Base-by-base conservation (phyloP, 2,329 filamentous ascomycete species). In the Colletotrichum sp. region DNA sequence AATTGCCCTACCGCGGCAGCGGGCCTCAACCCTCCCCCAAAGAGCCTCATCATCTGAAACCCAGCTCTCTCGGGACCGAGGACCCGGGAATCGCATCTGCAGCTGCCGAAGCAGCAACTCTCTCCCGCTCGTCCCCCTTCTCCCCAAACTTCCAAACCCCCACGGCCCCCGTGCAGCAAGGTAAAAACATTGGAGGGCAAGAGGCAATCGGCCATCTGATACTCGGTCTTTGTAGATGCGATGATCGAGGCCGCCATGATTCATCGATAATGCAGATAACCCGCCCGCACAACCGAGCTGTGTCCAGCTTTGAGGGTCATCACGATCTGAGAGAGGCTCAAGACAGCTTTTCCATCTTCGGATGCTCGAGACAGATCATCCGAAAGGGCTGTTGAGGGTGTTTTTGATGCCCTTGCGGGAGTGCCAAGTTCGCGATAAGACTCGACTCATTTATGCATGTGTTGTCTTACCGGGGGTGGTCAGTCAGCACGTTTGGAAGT, bases 11-110 rank as follows among this genome's bases (percentile, higher is more conserved):
- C 44, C 44, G 44, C 44, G 44, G 44, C 44, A 21, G n/a, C 44
- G n/a, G 44, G 12, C 44, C 44, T 21, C 26, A 18, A 63, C 16
- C 26, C 44, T 21, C 6, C 44, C 44, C 44, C 10, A 60, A 60
- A 44, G 55, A 75, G 55, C 62, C 63, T 72, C 69, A 55, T 63
- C 34, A 55, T 63, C 34, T 68, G 69, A 75, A 72, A 63, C 69
- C 39, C 69, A 49, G 16, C 8, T 44, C 63, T 57, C 15, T 69
- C 69, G 69, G 63, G 63, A 72, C 69, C 69, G 69, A 75, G 18
- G 24, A 60, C 36, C 55, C 62, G 63, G 72, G 15, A 21, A 32
- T 49, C 44, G 34, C 49, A 52, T 18, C 24, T 16, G 65, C 65
- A 49, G 18, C 39, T 49, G 44, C 49, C 24, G 60, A 72, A 32